These are phyloP conservation scores for Orbilia brochopaga DNA, from an alignment of 2,329 filamentous ascomycete species.

Conservation along the genomic window DNA sequence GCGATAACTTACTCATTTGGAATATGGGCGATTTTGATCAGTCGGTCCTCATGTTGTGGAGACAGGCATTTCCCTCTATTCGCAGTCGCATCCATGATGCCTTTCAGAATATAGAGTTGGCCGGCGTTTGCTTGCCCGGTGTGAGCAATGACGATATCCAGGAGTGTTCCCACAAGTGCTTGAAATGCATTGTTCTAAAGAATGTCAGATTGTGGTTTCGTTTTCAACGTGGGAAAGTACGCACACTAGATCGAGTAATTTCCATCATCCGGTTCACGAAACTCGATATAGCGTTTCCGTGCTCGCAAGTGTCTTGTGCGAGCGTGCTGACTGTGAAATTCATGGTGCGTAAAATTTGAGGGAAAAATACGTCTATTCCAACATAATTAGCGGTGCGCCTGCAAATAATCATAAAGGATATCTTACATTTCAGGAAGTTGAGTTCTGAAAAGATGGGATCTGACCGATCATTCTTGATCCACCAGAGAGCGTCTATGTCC, in stretches of 20 bases:
- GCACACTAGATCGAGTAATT: conserved; percentile 17
- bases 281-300: conserved; percentile 30
- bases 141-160: conserved; percentile 29
- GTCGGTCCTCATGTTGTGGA: conserved; percentile 2
- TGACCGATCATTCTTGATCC: conserved; percentile 12
- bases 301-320: conserved; percentile 26
- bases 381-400: not conserved
- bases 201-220: conserved; percentile 5
- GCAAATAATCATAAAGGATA: not conserved
- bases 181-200: conserved; percentile 18
- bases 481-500: conserved; percentile 32
- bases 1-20: conserved; percentile 29
- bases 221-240: not conserved
- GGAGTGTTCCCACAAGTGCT: conserved; percentile 13
- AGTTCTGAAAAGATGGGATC: conserved; percentile 10
- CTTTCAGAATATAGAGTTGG: conserved; percentile 34
- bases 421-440: conserved; percentile 35
- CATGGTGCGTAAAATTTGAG: conserved; percentile 34
- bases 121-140: conserved; percentile 36
- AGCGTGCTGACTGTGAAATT: conserved; percentile 44
- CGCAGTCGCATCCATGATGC: conserved; percentile 22
- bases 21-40: conserved; percentile 31
- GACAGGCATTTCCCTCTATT: conserved; percentile 2
- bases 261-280: conserved; percentile 26
- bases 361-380: conserved; percentile 20